phyloP scores from a whole-genome alignment of 208 protist species.

The Leishmania turanica region DNA sequence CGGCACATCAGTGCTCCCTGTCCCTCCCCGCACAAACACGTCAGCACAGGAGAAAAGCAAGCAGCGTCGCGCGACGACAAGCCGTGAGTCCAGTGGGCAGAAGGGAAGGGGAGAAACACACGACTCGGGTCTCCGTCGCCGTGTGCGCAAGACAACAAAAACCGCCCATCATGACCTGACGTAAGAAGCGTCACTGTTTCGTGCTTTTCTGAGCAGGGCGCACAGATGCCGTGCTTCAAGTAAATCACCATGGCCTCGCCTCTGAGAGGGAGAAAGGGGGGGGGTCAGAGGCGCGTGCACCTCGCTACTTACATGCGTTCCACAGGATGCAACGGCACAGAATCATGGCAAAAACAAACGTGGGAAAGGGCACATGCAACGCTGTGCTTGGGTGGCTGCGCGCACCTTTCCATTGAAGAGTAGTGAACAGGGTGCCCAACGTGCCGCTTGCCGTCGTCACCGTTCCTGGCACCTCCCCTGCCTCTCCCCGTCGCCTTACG shows the following conservation, averaged over 20 bases:
- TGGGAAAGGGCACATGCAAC: neutral
- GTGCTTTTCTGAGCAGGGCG: neutral
- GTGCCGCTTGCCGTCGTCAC: neutral
- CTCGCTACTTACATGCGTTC: neutral
- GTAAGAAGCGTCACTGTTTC: neutral
- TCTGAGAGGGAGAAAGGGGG: neutral
- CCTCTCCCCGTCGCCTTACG: neutral
- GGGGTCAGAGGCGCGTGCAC: neutral
- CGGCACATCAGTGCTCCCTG: neutral
- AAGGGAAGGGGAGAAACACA: neutral
- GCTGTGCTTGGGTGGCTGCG: neutral
- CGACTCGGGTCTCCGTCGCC: too few species aligned
- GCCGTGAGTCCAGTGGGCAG: neutral
- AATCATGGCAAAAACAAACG: neutral
- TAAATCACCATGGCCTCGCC: neutral
- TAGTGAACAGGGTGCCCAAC: neutral
- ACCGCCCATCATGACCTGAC: neutral
- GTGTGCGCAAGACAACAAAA: neutral
- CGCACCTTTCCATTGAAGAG: neutral
- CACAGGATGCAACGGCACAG: neutral
- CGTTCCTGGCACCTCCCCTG: neutral
- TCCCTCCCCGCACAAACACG: neutral
- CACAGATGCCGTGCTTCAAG: neutral
- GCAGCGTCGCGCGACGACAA: neutral
- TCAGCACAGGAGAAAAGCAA: neutral